phyloP scores from a whole-genome alignment of 139 green algal genomes.

The Desmodesmus armatus region DNA sequence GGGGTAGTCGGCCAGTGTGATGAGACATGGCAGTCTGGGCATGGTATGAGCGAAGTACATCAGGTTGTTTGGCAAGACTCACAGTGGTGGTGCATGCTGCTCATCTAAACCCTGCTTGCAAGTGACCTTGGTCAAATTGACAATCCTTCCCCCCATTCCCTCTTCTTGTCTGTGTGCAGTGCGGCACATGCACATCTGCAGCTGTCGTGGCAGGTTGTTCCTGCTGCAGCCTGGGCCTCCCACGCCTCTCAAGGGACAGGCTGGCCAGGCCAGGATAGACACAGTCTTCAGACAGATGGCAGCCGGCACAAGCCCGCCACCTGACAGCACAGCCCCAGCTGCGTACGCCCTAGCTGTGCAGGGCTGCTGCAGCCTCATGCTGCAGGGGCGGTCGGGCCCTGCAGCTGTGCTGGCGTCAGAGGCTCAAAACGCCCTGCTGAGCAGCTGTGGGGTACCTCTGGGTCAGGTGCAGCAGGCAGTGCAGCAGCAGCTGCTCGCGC shows the following conservation, averaged over 20 bases:
- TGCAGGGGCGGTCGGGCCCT: conserved; percentile 1
- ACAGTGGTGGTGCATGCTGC: too few species aligned
- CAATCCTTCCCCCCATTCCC: too few species aligned
- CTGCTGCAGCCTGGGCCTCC: background rate
- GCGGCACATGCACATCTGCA: conserved; percentile 35
- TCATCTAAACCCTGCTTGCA: too few species aligned
- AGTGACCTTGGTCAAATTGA: too few species aligned
- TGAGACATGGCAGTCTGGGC: too few species aligned
- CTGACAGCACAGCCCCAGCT: conserved; percentile 16
- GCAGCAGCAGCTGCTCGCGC: conserved; percentile 30
- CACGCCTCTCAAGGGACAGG: background rate
- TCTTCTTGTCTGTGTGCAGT: conserved; percentile 1
- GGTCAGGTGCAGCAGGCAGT: conserved; percentile 18
- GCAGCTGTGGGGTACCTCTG: conserved; percentile 9
- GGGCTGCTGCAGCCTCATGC: conserved; percentile 28
- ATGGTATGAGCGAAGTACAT: too few species aligned
- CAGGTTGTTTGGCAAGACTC: too few species aligned
- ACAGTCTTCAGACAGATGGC: background rate
- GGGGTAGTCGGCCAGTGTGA: too few species aligned
- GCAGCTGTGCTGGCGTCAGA: background rate
- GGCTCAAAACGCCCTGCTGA: conserved; percentile 14
- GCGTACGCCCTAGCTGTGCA: background rate
- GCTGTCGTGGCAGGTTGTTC: conserved; percentile 30
- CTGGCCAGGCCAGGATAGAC: conserved; percentile 1
- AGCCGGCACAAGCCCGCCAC: background rate